These are phyloP conservation scores for Metroxylon sagu DNA, from an alignment of 176 grass and related monocot genomes.

Conservation along the genomic window DNA sequence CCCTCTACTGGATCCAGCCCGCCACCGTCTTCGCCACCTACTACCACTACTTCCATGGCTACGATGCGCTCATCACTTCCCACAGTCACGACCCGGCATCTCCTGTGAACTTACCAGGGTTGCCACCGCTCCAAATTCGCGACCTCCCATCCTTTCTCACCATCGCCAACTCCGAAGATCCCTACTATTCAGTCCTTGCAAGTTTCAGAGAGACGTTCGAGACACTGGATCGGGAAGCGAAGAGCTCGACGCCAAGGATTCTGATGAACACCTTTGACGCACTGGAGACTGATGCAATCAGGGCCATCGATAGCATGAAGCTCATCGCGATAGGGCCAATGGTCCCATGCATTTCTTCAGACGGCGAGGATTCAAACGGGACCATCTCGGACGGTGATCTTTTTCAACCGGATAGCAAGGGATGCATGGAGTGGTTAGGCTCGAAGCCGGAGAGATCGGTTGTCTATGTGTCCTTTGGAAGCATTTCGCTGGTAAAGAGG, in stretches of 20 bases:
- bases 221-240: constrained; percentile 3
- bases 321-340: constrained; percentile 49
- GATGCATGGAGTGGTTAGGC: constrained; percentile 60
- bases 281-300: constrained; percentile 36
- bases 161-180: constrained; percentile 19
- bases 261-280: constrained; percentile 63
- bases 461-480: constrained; percentile 75
- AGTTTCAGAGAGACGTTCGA: constrained; percentile 26
- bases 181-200: constrained; percentile 13
- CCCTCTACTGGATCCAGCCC: constrained; percentile 44
- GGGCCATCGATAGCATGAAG: constrained; percentile 20
- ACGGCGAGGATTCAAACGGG: too few relatives aligned
- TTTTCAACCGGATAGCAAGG: constrained; percentile 31
- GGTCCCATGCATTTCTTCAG: constrained; percentile 19
- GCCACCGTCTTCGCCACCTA: constrained; percentile 37
- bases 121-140: constrained; percentile 33
- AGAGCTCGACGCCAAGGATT: constrained; percentile 23
- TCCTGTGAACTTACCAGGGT: constrained; percentile 27
- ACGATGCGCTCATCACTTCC: constrained; percentile 21
- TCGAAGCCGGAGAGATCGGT: constrained; percentile 31
- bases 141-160: constrained; percentile 52
- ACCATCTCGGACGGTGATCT: constrained; percentile 28
- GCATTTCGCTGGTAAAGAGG: constrained; percentile 39
- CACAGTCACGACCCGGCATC: constrained; percentile 28
- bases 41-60: constrained; percentile 55